Base-by-base conservation (phyloP, 129 eudicot genomes). In the Helianthus annuus region DNA sequence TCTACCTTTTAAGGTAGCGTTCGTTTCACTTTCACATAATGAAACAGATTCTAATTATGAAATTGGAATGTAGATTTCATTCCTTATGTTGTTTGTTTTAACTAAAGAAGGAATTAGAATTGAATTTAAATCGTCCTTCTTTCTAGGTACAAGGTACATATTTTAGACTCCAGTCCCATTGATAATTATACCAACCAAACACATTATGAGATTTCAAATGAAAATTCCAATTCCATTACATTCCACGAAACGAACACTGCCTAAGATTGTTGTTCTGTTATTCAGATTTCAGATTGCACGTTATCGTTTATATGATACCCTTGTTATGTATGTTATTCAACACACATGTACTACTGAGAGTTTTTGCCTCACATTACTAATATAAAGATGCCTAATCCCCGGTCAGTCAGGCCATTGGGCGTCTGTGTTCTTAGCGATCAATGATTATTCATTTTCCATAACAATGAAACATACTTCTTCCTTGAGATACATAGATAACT, bases 211-310 rank as follows among this genome's bases (percentile, higher is more conserved):
- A 27, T 27, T 27, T 2, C 32, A 27, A 27, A 27, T 27, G 32
- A 27, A 27, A 27, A 27, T 27, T 27, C 32, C 32, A 27, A 27
- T 27, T 27, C 32, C 32, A 27, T 27, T 27, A 27, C 32, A 27
- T 27, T 0, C 32, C 32, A 27, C 32, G 32, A 27, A 27, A 27
- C 36, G 4, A 32, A 32, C 36, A 32, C 36, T 3, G 4, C 36
- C 38, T 38, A 36, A 49, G 74, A 69, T 10, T 36, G 42, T 39
- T 51, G 53, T 38, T 39, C 12, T 12, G 34, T 63, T 69, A 36
- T 70, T 70, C 64, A 53, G 39, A 36, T 54, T 54, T 70, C 64
- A 53, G 39, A 36, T 54, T 54, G 17, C 22, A 51, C 36, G 10
- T 53, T 51, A 14, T 36, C 34, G 17, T 52, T 69, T 70, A 51